Conservation (phyloP, 441 rosid genomes). For the Populus hybrid region DNA sequence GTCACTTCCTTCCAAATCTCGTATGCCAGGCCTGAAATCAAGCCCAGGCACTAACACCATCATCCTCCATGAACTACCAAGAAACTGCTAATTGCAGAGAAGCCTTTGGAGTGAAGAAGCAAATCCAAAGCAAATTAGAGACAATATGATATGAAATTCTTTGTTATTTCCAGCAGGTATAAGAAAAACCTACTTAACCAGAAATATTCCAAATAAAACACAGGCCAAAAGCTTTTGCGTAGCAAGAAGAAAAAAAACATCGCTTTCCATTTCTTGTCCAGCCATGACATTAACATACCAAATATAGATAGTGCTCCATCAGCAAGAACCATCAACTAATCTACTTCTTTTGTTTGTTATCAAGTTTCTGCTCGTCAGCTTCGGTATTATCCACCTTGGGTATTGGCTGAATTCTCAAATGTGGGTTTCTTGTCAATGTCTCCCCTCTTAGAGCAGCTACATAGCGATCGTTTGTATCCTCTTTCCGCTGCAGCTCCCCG, state of each 20-base stretch:
- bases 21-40: neutral
- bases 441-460: slow-evolving; percentile 89
- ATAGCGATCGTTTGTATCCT: slow-evolving; percentile 87
- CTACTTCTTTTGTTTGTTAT: slow-evolving; percentile 27
- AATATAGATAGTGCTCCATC: neutral
- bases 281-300: neutral
- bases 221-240: neutral
- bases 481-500: slow-evolving; percentile 83
- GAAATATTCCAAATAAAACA: neutral
- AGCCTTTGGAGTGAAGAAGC: neutral
- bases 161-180: too few relatives aligned
- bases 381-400: slow-evolving; percentile 32
- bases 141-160: too few relatives aligned
- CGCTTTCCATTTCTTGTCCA: neutral
- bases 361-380: slow-evolving; percentile 25
- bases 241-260: neutral
- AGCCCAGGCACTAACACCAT: neutral
- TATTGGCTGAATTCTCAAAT: slow-evolving; percentile 76
- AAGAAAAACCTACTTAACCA: too few relatives aligned
- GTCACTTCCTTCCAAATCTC: neutral
- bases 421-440: slow-evolving; percentile 85
- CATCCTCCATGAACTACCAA: neutral
- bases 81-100: neutral
- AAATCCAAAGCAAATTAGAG: neutral
- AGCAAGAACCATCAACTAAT: neutral